Conservation (phyloP, 2,329 filamentous ascomycete species). For the Penicillium italicum region DNA sequence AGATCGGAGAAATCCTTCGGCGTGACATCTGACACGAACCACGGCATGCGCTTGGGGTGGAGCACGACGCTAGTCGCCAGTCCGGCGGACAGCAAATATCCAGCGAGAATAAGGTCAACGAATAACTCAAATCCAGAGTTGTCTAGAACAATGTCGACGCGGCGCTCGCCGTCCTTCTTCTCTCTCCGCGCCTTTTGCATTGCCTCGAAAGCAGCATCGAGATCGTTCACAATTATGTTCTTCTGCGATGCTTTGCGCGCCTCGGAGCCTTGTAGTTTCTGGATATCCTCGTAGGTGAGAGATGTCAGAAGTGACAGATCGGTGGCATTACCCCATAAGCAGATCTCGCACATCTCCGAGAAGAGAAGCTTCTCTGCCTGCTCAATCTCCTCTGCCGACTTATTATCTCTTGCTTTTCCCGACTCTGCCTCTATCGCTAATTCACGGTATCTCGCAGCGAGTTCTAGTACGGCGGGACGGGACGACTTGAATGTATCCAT, state of each 20-base stretch:
- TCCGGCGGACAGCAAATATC: conserved; percentile 78
- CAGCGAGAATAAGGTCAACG: conserved; percentile 87
- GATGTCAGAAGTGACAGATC: conserved; percentile 88
- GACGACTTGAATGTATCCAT: conserved; percentile 89
- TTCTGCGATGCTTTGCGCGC: conserved; percentile 82
- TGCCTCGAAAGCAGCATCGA: conserved; percentile 61
- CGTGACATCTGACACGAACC: conserved; percentile 96
- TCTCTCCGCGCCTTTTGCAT: conserved; percentile 48
- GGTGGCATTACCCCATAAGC: conserved; percentile 94
- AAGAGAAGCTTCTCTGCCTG: conserved; percentile 76
- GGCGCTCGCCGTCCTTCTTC: conserved; percentile 61
- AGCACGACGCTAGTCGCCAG: conserved; percentile 84
- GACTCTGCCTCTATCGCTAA: conserved; percentile 65
- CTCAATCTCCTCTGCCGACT: conserved; percentile 49
- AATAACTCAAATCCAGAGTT: conserved; percentile 97
- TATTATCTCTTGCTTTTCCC: conserved; percentile 42
- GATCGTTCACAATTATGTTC: conserved; percentile 88
- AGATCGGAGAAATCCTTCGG: conserved; percentile 81
- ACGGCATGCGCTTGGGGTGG: conserved; percentile 91
- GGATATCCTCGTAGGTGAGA: conserved; percentile 90
- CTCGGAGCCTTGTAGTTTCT: conserved; percentile 86
- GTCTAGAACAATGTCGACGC: conserved; percentile 92
- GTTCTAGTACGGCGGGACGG: conserved; percentile 76
- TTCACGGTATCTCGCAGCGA: conserved; percentile 73
- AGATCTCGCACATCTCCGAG: conserved; percentile 91